Percentiles rank a stretch among this genome's conserved stretches.
These are phyloP conservation scores for Entomortierella beljakovae DNA, from an alignment of 192 early-diverging fungal genomes.

Conservation along the genomic window DNA sequence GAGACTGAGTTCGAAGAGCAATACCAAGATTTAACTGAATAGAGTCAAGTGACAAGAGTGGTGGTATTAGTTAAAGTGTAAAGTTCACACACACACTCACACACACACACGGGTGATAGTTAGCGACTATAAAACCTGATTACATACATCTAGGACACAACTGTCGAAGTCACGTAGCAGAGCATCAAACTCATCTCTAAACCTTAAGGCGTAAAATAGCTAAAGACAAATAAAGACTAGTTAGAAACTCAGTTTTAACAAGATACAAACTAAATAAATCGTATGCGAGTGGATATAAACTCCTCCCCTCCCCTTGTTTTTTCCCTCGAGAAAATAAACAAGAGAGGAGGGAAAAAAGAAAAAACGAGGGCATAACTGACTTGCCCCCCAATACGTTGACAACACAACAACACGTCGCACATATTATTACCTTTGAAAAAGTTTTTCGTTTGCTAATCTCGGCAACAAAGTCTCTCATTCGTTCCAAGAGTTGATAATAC, in stretches of 20 bases:
- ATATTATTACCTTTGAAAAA: constrained; percentile 33
- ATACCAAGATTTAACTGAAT: constrained; percentile 45
- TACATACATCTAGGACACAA: constrained; percentile 52
- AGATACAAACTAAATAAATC: too few relatives aligned
- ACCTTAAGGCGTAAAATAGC: constrained; percentile 48
- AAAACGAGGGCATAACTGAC: background rate
- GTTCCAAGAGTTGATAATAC: constrained; percentile 42
- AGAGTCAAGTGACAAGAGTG: background rate
- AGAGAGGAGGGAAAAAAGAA: too few relatives aligned
- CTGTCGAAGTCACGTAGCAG: constrained; percentile 52
- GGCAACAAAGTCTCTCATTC: constrained; percentile 47
- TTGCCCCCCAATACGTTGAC: background rate
- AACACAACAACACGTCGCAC: background rate
- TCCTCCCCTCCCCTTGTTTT: too few relatives aligned
- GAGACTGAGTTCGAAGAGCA: constrained; percentile 43
- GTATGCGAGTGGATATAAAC: too few relatives aligned
- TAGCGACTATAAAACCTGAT: background rate
- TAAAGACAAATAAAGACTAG: constrained; percentile 8
- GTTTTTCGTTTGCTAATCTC: constrained; percentile 53
- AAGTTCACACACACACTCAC: background rate
- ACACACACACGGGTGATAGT: too few relatives aligned
- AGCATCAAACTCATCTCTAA: constrained; percentile 51
- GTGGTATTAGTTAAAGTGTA: background rate
- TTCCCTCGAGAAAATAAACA: too few relatives aligned
- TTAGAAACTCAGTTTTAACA: background rate